Conservation (phyloP, 306 rosid species). For the Quercus gilva region DNA sequence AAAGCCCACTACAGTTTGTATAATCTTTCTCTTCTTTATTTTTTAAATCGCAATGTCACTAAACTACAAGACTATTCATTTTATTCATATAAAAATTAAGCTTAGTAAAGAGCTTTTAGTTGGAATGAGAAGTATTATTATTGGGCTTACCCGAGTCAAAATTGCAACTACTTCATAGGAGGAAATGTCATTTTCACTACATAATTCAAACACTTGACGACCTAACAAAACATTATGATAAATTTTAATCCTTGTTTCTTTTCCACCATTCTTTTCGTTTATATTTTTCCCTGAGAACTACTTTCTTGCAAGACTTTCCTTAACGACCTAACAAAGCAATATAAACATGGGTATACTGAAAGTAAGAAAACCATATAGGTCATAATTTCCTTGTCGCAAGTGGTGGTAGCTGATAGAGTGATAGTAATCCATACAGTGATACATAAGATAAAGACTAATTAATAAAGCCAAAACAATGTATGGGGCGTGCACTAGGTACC, state of each 20-base stretch:
- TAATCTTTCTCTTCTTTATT: too few relatives aligned
- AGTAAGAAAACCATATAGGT: not conserved
- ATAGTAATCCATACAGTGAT: conserved; percentile 1
- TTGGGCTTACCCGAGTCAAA: too few relatives aligned
- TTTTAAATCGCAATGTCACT: too few relatives aligned
- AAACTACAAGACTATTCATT: too few relatives aligned
- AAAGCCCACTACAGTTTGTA: too few relatives aligned
- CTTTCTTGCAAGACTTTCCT: not conserved
- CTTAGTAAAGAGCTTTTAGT: too few relatives aligned
- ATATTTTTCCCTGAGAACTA: not conserved
- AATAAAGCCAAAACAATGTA: conserved; percentile 4
- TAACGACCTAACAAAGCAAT: not conserved
- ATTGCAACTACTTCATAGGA: too few relatives aligned
- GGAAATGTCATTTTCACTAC: too few relatives aligned
- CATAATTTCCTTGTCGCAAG: not conserved
- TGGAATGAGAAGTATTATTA: too few relatives aligned
- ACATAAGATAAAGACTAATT: conserved; percentile 8
- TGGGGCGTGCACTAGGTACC: conserved; percentile 33
- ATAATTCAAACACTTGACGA: not conserved
- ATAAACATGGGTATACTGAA: not conserved
- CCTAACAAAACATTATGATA: not conserved
- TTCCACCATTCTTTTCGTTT: not conserved
- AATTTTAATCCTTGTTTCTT: too few relatives aligned
- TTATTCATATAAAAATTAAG: too few relatives aligned
- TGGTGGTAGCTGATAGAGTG: conserved; percentile 28